Conservation (phyloP, 495 filamentous ascomycete genomes). For the Stereocaulon alpinum region DNA sequence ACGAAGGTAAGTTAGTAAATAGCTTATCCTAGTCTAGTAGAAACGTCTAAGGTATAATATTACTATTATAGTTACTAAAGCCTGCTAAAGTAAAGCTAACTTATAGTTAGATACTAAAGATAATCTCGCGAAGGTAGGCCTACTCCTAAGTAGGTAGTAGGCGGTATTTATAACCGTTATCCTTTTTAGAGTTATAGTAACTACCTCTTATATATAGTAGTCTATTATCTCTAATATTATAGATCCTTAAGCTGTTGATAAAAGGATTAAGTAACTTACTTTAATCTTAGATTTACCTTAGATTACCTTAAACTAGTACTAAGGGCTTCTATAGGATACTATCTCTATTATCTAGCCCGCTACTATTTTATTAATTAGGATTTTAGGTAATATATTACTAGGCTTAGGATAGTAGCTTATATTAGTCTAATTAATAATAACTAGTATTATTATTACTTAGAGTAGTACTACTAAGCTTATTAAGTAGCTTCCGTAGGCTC, state of each 20-base stretch:
- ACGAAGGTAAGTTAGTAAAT: too few species aligned
- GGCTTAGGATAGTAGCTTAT: background rate
- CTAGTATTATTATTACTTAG: too few species aligned
- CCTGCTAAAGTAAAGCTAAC: background rate
- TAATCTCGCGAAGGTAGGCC: background rate
- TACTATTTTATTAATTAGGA: background rate
- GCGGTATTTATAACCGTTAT: background rate
- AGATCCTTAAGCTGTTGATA: too few species aligned
- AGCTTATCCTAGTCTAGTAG: too few species aligned
- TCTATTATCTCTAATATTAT: too few species aligned
- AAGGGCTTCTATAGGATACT: too few species aligned
- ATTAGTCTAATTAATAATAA: background rate
- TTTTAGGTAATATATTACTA: background rate
- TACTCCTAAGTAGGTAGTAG: background rate
- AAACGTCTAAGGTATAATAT: too few species aligned
- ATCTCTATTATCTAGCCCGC: too few species aligned
- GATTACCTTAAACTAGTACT: too few species aligned
- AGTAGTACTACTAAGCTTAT: background rate
- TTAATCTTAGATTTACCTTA: too few species aligned
- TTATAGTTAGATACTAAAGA: background rate
- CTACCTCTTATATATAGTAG: too few species aligned
- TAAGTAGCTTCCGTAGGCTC: background rate
- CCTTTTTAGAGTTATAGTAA: background rate
- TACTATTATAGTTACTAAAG: background rate
- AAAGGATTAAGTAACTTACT: too few species aligned